These are phyloP conservation scores for Eudorina sp. DNA, from an alignment of 139 green algal species.

Conservation along the genomic window DNA sequence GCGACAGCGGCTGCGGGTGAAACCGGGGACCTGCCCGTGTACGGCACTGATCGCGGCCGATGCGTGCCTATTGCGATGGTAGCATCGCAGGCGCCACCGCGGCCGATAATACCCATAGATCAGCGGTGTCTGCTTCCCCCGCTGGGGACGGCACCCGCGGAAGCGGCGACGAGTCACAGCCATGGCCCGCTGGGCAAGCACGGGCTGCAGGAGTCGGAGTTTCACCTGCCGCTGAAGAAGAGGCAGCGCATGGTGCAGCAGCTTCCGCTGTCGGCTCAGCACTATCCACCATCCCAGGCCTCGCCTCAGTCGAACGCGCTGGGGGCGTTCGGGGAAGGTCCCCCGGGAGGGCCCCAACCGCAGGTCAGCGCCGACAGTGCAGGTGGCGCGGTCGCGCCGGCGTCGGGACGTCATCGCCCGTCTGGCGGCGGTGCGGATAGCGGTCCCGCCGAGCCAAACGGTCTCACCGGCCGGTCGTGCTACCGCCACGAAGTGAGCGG, in stretches of 20 bases:
- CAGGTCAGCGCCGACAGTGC: conserved; percentile 1
- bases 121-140: conserved; percentile 20
- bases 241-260: conserved; percentile 26
- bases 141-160: background rate
- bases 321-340: background rate
- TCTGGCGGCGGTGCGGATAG: conserved; percentile 12
- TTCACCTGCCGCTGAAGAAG: conserved; percentile 44
- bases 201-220: background rate
- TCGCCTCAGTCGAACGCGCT: background rate
- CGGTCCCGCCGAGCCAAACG: background rate
- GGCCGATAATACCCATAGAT: background rate
- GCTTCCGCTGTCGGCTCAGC: background rate
- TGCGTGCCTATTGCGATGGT: background rate
- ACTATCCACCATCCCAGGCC: background rate
- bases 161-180: background rate
- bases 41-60: background rate
- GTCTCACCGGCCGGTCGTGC: background rate
- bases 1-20: background rate
- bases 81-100: background rate
- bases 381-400: background rate
- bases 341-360: too few relatives aligned
- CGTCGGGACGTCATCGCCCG: background rate
- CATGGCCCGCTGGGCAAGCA: conserved; percentile 29
- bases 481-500: background rate
- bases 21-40: background rate